Percentiles rank a stretch among this genome's conserved stretches.
phyloP scores from a whole-genome alignment of 257 asterid genomes.

The Avicennia marina region DNA sequence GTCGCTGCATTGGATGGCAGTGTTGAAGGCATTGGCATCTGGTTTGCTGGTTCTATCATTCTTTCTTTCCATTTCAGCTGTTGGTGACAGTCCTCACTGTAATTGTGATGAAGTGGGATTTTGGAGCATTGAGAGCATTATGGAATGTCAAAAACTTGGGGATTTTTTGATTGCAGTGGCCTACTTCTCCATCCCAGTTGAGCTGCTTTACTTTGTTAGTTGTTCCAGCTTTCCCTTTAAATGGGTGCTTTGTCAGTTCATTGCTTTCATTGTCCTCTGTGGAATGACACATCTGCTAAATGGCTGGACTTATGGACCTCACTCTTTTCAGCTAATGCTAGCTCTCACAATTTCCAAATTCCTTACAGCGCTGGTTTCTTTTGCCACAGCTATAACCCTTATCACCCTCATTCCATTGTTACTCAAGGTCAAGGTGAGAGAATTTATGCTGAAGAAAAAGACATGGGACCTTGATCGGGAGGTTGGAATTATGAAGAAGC shows the following conservation, averaged over 20 bases:
- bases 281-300: constrained; percentile 95
- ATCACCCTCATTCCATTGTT: constrained; percentile 68
- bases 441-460: constrained; percentile 71
- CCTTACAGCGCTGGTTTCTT: constrained; percentile 81
- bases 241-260: constrained; percentile 88
- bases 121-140: constrained; percentile 61
- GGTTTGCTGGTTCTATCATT: constrained; percentile 39
- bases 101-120: constrained; percentile 79
- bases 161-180: constrained; percentile 93
- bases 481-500: constrained; percentile 66
- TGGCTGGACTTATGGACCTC: constrained; percentile 91
- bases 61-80: constrained; percentile 32
- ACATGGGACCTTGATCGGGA: constrained; percentile 82
- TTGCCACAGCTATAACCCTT: constrained; percentile 84
- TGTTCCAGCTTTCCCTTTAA: constrained; percentile 78
- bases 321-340: constrained; percentile 74
- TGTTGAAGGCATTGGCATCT: constrained; percentile 49
- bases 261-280: constrained; percentile 80
- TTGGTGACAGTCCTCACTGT: constrained; percentile 49
- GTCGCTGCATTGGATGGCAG: constrained; percentile 39
- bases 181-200: constrained; percentile 90
- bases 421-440: constrained; percentile 79
- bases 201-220: constrained; percentile 85
- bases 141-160: constrained; percentile 68
- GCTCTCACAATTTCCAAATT: constrained; percentile 75